Evolutionary conservation across 257 asterid genomes (phyloP), one percentile per base, ranked within the genome.

Genomic region (Rauvolfia tetraphylla): DNA sequence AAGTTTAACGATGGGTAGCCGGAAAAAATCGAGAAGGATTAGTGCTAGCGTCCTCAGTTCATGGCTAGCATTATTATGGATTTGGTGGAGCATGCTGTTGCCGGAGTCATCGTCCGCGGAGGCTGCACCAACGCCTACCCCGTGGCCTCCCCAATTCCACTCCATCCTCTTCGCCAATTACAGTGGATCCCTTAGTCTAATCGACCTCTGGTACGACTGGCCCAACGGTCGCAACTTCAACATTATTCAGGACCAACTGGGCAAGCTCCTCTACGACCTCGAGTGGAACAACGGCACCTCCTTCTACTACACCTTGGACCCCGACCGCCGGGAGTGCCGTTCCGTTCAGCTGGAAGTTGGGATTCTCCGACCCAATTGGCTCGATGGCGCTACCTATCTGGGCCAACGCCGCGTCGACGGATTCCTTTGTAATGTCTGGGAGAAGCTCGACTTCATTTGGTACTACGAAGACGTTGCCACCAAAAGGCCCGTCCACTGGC

Each of bases 171-270:
- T 57, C 65, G 92, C 78, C 46, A 91, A 93, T 78, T 86, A 76
- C 89, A 89, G 86, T 25, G 88, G 86, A 25, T 81, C 90, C 2
- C 89, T 89, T 13, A 80, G 91, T 79, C 69, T 85, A 9, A 89
- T 91, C 68, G 93, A 93, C 81, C 88, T 93, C 44, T 91, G 98
- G 95, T 91, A 93, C 85, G 98, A 93, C 70, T 93, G 97, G 93
- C 83, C 97, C 56, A 93, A 93, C 80, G 92, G 96, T 70, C 91
- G 97, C 67, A 91, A 93, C 87, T 86, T 88, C 85, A 92, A 91
- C 89, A 90, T 91, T 76, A 49, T 91, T 29, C 95, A 87, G 70
- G 72, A 85, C 86, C 97, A 91, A 88, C 88, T 91, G 46, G 92
- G 87, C 20, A 70, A 78, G 66, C 78, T 78, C 20, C 13, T 83